Conservation (phyloP, 2,329 filamentous ascomycete genomes). For the Epichloe typhina region DNA sequence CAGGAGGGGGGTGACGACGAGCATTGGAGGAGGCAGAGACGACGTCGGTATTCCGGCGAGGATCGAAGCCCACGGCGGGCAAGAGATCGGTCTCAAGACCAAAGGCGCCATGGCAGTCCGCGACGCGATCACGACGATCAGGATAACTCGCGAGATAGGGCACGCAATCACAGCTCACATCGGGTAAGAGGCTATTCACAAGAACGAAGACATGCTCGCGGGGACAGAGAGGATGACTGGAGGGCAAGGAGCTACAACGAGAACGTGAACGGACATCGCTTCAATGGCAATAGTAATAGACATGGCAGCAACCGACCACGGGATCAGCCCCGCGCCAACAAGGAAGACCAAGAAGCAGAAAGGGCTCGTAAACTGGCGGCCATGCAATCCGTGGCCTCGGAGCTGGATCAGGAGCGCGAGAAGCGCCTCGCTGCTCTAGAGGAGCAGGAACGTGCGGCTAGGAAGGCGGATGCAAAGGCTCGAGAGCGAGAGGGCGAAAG, state of each 20-base stretch:
- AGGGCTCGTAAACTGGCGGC: constrained; percentile 55
- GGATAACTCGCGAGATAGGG: neutral
- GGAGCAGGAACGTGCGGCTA: constrained; percentile 48
- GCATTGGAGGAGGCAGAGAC: constrained; percentile 7
- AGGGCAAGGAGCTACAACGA: neutral
- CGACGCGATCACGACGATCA: neutral
- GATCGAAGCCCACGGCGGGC: constrained; percentile 11
- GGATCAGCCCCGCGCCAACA: neutral
- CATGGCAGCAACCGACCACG: constrained; percentile 3
- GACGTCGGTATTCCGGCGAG: constrained; percentile 12
- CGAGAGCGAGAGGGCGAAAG: constrained; percentile 50
- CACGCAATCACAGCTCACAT: neutral
- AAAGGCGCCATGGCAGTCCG: constrained; percentile 5
- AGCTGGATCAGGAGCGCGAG: constrained; percentile 58
- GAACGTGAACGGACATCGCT: too few relatives aligned
- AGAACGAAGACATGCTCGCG: constrained; percentile 9
- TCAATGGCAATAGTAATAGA: constrained; percentile 2
- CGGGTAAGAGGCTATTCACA: neutral
- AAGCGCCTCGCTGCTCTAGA: constrained; percentile 54
- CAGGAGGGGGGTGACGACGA: constrained; percentile 11
- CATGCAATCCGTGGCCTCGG: constrained; percentile 58
- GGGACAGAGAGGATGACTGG: neutral
- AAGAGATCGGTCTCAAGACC: constrained; percentile 10
- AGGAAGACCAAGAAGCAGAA: constrained; percentile 35
- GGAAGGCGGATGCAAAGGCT: constrained; percentile 53